Conservation (phyloP, 1,284 basidiomycete genomes). For the Marasmius fiardii region DNA sequence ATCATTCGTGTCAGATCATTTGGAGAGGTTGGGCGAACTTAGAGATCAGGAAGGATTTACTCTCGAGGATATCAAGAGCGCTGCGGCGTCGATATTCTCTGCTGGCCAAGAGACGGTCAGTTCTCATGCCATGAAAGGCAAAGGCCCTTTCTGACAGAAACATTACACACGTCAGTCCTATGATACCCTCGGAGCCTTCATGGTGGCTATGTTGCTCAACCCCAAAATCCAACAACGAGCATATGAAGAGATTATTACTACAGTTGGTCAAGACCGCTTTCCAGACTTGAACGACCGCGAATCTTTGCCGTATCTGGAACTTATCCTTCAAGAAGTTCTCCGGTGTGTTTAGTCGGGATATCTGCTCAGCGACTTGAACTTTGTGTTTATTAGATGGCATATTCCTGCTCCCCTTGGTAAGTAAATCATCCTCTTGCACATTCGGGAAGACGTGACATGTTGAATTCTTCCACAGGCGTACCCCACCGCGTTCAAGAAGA, state of each 20-base stretch:
- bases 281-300: conserved; percentile 13
- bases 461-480: not conserved
- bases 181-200: conserved; percentile 41
- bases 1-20: not conserved
- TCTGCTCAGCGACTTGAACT: not conserved
- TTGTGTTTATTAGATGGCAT: not conserved
- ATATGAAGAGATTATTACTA: conserved; percentile 9
- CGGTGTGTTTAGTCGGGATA: not conserved
- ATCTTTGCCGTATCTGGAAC: conserved; percentile 12
- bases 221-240: too few relatives aligned
- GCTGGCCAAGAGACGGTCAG: too few relatives aligned
- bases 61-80: not conserved
- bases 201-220: conserved; percentile 42
- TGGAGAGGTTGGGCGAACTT: not conserved
- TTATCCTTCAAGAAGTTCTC: conserved; percentile 12
- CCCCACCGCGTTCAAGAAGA: too few relatives aligned
- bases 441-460: not conserved
- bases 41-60: not conserved
- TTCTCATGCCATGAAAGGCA: not conserved
- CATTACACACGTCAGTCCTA: conserved; percentile 38
- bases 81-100: not conserved
- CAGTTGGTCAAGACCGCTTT: conserved; percentile 8
- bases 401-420: too few relatives aligned
- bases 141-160: not conserved
- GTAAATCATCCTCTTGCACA: too few relatives aligned